A percentile compares a stretch with the other conserved stretches of the same genome.
Conservation (phyloP, 768 basidiomycete species). For the Chalciporus piperatus region DNA sequence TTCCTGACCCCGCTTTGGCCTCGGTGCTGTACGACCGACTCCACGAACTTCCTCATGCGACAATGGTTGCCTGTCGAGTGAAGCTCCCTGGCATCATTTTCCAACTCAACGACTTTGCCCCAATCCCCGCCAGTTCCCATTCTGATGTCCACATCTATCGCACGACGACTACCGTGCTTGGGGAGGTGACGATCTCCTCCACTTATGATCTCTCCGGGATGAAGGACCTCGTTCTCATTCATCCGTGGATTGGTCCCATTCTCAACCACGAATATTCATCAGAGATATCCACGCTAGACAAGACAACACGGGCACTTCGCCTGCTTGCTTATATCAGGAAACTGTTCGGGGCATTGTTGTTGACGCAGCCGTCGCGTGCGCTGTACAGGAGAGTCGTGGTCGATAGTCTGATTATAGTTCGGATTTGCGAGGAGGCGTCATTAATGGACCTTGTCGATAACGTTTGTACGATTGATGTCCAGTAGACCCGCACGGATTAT, state of each 20-base stretch:
- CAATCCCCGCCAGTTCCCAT: too few relatives aligned
- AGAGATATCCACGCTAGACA: background rate
- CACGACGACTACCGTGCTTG: background rate
- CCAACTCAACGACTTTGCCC: background rate
- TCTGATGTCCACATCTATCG: background rate
- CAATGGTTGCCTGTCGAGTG: background rate
- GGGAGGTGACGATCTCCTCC: conserved; percentile 6
- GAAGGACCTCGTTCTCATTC: conserved; percentile 3
- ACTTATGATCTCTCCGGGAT: conserved; percentile 5
- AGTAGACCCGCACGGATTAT: background rate
- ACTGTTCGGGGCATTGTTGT: background rate
- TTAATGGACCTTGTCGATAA: background rate
- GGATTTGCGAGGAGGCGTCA: background rate
- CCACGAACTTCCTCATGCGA: background rate
- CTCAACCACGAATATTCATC: background rate
- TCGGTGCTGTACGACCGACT: background rate
- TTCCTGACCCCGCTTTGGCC: background rate
- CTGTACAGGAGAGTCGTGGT: conserved; percentile 13
- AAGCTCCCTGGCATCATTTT: conserved; percentile 10
- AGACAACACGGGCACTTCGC: background rate
- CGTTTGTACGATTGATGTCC: conserved; percentile 4
- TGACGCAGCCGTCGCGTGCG: background rate
- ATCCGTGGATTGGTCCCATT: conserved; percentile 17
- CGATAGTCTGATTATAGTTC: conserved; percentile 10
- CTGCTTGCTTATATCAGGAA: background rate